Evolutionary conservation across 1,284 basidiomycete species (phyloP), one percentile per base, ranked within the genome.

Genomic region (Pseudozyma pruni): DNA sequence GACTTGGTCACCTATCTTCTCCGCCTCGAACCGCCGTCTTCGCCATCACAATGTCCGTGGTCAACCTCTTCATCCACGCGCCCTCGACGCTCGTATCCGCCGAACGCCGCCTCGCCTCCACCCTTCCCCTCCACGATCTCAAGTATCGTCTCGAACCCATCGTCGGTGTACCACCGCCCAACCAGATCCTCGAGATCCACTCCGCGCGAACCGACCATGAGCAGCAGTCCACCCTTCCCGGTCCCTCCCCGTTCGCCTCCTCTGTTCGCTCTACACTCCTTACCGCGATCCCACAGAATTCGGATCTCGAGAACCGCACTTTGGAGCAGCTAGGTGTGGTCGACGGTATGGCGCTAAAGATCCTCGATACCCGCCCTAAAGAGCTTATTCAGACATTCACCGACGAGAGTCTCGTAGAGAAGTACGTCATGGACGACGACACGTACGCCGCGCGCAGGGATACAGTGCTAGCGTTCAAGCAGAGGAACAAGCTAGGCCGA

Each of bases 391-490:
- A 90, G 2, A 91, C 94, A 79, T 88, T 90, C 59, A 88, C 89
- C 4, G 94, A 97, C 81, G 87, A 91, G 4, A 89, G 89, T 1
- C 88, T 90, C 82, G 93, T 96, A 1, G 89, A 96, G 34, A 97
- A 97, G 82, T 98, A 94, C 76, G 94, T 97, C 84, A 84, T 98
- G 57, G 90, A 89, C 10, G 87, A 90, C 11, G 88, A 88, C 22
- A 92, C 91, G 51, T 98, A 98, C 81, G 91, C 89, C 17, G 85
- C 88, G 11, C 55, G 73, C 0, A 17, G 44, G 33, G 95, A 97
- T 80, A 91, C 92, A 13, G 91, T 98, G 11, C 86, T 93, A 16
- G 90, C 91, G 1, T 97, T 92, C 85, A 94, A 98, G 78, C 90
- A 94, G 82, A 86, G 87, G 2, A 86, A 95, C 84, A 91, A 92